Conservation (phyloP, 768 basidiomycete species). For the Mycena belliarum region DNA sequence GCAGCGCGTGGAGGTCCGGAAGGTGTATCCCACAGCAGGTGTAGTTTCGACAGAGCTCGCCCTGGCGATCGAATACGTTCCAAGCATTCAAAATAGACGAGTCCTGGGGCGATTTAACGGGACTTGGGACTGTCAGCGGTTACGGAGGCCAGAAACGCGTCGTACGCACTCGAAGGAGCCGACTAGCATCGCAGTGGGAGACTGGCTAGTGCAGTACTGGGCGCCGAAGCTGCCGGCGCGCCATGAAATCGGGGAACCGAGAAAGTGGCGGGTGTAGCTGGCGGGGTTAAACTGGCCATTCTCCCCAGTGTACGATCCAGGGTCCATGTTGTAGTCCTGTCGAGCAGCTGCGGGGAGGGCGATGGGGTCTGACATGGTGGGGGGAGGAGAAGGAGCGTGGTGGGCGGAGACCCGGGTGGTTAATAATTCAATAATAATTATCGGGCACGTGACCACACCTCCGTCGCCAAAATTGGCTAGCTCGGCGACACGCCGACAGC, state of each 20-base stretch:
- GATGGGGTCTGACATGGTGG: slow-evolving; percentile 40
- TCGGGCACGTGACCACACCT: not conserved
- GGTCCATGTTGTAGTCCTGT: slow-evolving; percentile 35
- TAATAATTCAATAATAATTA: not conserved
- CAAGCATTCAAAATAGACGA: slow-evolving; percentile 62
- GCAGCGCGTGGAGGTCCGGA: slow-evolving; percentile 74
- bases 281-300: slow-evolving; percentile 60
- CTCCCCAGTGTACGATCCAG: slow-evolving; percentile 51
- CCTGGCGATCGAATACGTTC: slow-evolving; percentile 65
- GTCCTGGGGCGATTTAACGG: slow-evolving; percentile 15
- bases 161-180: slow-evolving; percentile 65
- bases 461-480: not conserved
- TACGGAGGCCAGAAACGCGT: slow-evolving; percentile 11
- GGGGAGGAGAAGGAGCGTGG: not conserved
- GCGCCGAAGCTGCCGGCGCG: slow-evolving; percentile 65
- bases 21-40: slow-evolving; percentile 82
- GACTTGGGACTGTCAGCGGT: not conserved
- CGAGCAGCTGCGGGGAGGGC: slow-evolving; percentile 39
- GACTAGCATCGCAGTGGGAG: slow-evolving; percentile 61
- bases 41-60: slow-evolving; percentile 79
- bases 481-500: no score
- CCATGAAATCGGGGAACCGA: slow-evolving; percentile 76
- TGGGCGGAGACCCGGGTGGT: not conserved
- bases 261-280: slow-evolving; percentile 66
- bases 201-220: slow-evolving; percentile 54